These are phyloP conservation scores for Fraxinus nigra DNA, from an alignment of 305 asterid species.

Conservation along the genomic window DNA sequence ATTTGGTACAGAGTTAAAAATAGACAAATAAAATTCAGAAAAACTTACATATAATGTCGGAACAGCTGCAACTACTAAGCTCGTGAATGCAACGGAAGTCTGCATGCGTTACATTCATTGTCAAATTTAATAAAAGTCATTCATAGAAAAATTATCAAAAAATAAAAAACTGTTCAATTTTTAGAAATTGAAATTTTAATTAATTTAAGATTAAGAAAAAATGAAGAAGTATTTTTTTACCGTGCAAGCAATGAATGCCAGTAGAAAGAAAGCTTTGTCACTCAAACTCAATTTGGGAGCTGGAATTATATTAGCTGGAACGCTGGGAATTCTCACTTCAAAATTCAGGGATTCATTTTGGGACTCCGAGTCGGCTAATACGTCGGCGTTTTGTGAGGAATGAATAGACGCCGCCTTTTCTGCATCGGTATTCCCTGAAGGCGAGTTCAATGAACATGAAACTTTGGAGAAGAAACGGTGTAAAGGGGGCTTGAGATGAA, in stretches of 20 bases:
- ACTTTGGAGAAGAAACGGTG: conserved; percentile 27
- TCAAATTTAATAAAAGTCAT: neutral
- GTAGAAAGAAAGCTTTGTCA: conserved; percentile 66
- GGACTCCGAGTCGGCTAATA: conserved; percentile 23
- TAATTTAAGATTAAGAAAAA: neutral
- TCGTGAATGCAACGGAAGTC: conserved; percentile 62
- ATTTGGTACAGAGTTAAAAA: neutral
- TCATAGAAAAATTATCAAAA: neutral
- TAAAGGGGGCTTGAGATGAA: conserved; percentile 25
- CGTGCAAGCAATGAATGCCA: conserved; percentile 74
- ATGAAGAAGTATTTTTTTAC: conserved; percentile 23
- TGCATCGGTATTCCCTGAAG: conserved; percentile 21
- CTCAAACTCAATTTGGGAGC: conserved; percentile 52
- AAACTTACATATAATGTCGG: conserved; percentile 70
- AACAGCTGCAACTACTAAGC: conserved; percentile 72
- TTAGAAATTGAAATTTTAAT: neutral
- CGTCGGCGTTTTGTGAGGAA: conserved; percentile 23
- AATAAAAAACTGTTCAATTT: neutral
- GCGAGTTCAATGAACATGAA: conserved; percentile 17
- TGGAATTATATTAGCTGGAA: conserved; percentile 33
- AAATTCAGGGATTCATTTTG: conserved; percentile 34
- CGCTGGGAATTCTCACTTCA: conserved; percentile 51
- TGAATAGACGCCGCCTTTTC: conserved; percentile 18
- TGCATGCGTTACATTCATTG: conserved; percentile 31
- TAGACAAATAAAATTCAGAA: neutral